Percentiles rank a stretch among this genome's conserved stretches.
Conservation (phyloP, 495 filamentous ascomycete genomes). For the Tuber microsphaerosporum region DNA sequence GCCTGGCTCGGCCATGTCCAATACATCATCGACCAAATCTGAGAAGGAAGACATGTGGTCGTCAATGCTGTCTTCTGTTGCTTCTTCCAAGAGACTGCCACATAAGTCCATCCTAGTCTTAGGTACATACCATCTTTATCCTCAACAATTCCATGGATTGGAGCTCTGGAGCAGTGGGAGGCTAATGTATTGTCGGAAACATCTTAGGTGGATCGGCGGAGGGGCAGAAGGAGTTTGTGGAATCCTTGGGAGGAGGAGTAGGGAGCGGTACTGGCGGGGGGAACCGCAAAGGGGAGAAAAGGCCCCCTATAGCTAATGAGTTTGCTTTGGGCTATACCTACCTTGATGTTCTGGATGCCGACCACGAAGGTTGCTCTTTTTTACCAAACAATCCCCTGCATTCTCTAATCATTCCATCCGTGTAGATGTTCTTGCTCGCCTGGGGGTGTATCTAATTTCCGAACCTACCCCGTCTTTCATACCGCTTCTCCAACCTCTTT, state of each 20-base stretch:
- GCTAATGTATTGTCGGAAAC: constrained; percentile 21
- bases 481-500: constrained; percentile 72
- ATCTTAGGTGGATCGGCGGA: constrained; percentile 76
- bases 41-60: constrained; percentile 85
- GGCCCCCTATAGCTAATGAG: constrained; percentile 79
- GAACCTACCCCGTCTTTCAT: constrained; percentile 75
- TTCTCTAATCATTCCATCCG: constrained; percentile 7
- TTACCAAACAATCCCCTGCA: background rate
- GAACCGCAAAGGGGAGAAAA: constrained; percentile 53
- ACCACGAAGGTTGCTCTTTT: constrained; percentile 67
- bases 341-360: constrained; percentile 86
- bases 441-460: constrained; percentile 82
- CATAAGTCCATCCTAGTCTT: constrained; percentile 87
- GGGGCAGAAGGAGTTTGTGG: constrained; percentile 82
- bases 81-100: constrained; percentile 80
- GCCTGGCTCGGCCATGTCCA: constrained; percentile 43
- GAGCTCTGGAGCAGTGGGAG: constrained; percentile 18
- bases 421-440: constrained; percentile 78
- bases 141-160: constrained; percentile 15
- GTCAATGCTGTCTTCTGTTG: constrained; percentile 81
- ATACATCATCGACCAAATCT: constrained; percentile 53
- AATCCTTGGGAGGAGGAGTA: constrained; percentile 54
- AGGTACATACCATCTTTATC: constrained; percentile 49
- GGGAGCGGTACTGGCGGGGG: constrained; percentile 45
- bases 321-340: constrained; percentile 95